Evolutionary conservation across 768 basidiomycete species (phyloP), one percentile per base, ranked within the genome.

Genomic region (Botryobasidium botryosum): DNA sequence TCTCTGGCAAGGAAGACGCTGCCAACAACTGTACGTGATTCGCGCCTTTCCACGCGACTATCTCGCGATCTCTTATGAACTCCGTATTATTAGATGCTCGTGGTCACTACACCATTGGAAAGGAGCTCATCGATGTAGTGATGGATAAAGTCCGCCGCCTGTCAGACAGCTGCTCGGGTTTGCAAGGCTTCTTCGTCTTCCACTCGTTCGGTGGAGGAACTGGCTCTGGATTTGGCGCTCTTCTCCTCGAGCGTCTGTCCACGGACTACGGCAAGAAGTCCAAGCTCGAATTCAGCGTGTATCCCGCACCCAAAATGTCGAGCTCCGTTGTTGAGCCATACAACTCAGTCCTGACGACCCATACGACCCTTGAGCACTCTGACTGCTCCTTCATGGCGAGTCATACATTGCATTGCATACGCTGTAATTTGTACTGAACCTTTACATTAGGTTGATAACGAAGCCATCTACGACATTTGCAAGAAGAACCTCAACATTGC

Each of bases 191-290:
- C 77, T 97, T 97, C 60, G 86, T 97, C 59, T 97, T 97, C 78
- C 94, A 97, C 69, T 97, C 94, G n/a, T 97, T 99, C 61, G 94
- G 94, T 61, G 94, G 94, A 60, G 94, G 94, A 64, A 97, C 94
- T 60, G 94, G 94, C 57, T 97, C 94, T 50, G 94, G 94, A 59
- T 92, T 99, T 57, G 94, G 94, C 61, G 92, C 94, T 48, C 80
- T 99, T 55, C 72, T 99, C 50, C 76, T 97, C 49, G 94, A 99
- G 67, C 79, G 90, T 48, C 79, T 99, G 54, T 96, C 92, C 25
- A 83, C 84, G 46, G 94, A 99, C 65, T 99, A 97, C 57, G 94
- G 94, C 63, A 99, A 99, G 67, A 99, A 97, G 68, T 87, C 86
- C 40, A 97, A 97, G 70, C 71, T 97, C 53, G 94, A 99, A 67